These are phyloP conservation scores for Beauveria pseudobassiana DNA, from an alignment of 2,329 filamentous ascomycete genomes.

Conservation along the genomic window DNA sequence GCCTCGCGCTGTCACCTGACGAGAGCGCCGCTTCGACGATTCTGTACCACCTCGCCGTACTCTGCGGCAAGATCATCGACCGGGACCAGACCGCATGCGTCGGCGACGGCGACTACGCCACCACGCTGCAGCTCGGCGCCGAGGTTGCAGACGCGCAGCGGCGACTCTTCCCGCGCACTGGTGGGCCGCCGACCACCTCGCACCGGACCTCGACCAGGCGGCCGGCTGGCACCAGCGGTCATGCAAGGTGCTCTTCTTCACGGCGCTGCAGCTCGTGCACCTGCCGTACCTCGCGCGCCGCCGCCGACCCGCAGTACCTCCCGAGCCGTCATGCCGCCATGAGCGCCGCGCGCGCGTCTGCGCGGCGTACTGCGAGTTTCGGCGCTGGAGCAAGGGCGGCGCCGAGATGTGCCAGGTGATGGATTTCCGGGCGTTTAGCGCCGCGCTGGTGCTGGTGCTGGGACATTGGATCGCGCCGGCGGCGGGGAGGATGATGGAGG, in stretches of 20 bases:
- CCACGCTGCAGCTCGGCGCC: not conserved
- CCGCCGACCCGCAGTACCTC: constrained; percentile 27
- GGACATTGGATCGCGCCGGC: constrained; percentile 28
- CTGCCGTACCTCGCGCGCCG: constrained; percentile 37
- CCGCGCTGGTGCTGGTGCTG: constrained; percentile 35
- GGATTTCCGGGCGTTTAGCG: constrained; percentile 40
- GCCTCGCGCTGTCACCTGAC: not conserved
- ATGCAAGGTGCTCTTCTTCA: constrained; percentile 32
- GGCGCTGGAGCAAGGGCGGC: constrained; percentile 14
- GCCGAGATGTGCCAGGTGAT: constrained; percentile 33
- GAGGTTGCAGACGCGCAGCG: not conserved
- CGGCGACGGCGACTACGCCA: not conserved
- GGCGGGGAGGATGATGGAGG: constrained; percentile 2
- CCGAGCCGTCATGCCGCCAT: constrained; percentile 31
- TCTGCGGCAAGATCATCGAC: constrained; percentile 6
- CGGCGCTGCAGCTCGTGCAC: constrained; percentile 32
- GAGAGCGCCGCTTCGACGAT: not conserved
- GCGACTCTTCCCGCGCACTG: constrained; percentile 1
- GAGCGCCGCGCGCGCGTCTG: constrained; percentile 34
- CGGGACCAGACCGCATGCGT: not conserved
- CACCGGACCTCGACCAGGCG: constrained; percentile 20
- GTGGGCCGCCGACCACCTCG: constrained; percentile 10
- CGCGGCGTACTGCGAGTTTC: constrained; percentile 25
- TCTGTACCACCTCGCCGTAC: not conserved
- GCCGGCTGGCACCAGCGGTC: constrained; percentile 23